A percentile compares a stretch with the other conserved stretches of the same genome.
Evolutionary conservation across 306 rosid species (phyloP).

Genomic region (Quillaja saponaria): DNA sequence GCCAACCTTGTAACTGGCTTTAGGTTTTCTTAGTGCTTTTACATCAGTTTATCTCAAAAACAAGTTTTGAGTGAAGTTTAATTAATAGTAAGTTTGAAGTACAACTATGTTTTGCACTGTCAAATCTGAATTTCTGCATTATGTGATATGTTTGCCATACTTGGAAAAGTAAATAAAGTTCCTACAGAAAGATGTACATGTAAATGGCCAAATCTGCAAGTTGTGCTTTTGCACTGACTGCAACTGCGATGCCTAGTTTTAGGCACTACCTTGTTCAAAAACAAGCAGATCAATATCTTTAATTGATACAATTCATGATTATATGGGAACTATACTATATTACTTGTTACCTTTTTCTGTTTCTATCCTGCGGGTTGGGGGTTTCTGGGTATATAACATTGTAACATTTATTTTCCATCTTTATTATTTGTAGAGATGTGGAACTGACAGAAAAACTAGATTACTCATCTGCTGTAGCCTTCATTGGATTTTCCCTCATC

Average conservation of each 20-base stretch:
- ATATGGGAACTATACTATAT: not conserved
- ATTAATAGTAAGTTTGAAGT: too few relatives aligned
- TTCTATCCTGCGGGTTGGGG: not conserved
- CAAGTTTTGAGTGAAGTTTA: too few relatives aligned
- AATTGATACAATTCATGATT: not conserved
- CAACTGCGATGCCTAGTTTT: not conserved
- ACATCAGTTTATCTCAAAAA: too few relatives aligned
- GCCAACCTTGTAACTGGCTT: slow-evolving; percentile 11
- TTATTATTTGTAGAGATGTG: slow-evolving; percentile 66
- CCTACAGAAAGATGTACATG: not conserved
- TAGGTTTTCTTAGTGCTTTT: slow-evolving; percentile 1
- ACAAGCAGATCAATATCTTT: not conserved
- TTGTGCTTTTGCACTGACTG: not conserved
- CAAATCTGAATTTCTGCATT: too few relatives aligned
- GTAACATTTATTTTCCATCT: slow-evolving; percentile 14
- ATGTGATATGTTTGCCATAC: not conserved
- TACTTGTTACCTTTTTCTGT: too few relatives aligned
- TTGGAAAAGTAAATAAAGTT: not conserved
- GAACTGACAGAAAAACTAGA: slow-evolving; percentile 90
- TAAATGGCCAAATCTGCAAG: not conserved
- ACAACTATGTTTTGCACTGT: too few relatives aligned
- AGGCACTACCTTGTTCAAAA: slow-evolving; percentile 2
- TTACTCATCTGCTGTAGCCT: slow-evolving; percentile 83
- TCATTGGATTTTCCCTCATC: slow-evolving; percentile 77
- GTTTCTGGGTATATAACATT: not conserved